Base-by-base conservation (phyloP, 176 grass and related monocot genomes). In the Eleusine coracana region DNA sequence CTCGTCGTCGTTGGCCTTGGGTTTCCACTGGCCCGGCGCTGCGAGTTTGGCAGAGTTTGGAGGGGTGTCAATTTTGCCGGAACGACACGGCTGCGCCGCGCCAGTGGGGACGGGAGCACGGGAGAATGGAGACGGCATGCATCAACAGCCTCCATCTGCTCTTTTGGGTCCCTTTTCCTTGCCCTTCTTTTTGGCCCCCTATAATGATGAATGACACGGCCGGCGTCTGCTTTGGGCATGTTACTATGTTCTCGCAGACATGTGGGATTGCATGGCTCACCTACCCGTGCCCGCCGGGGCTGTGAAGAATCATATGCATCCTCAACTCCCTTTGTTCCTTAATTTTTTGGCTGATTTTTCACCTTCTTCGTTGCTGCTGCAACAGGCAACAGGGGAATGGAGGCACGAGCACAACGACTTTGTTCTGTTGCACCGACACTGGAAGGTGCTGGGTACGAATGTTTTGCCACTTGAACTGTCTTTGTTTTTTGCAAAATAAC, bases 1-100 rank as follows among this genome's bases (percentile, higher is more conserved):
- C 31, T 34, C 31, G 31, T 34, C 2, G 31, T 34, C 31, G 31
- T 34, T 34, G 31, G 31, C 55, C 8, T 60, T 9, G 58, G 21
- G 21, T 28, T 27, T 28, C 51, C 27, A 25, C 25, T 6, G 62
- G 17, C 0, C 68, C 3, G 34, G 76, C 31, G 1, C 45, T 25
- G 21, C 39, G 74, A 34, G 75, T 88, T 88, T 17, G 87, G 87
- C 72, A 18, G 74, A 85, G 77, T 89, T 89, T 56, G 82, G 87
- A 64, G 15, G 21, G 5, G 3, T 12, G 67, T 9, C 36, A 13
- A 27, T 48, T 48, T 25, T 34, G 49, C 58, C 29, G 8, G 0
- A 71, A 74, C 20, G 10, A 41, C 25, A 39, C 41, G 40, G 9
- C 31, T 34, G 16, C 25, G 68, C 73, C 68, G 79, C 61, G 61